Evolutionary conservation across 805 yeast genomes (phyloP), one percentile per base, ranked within the genome.

Genomic region (Zygosaccharomyces siamensis): DNA sequence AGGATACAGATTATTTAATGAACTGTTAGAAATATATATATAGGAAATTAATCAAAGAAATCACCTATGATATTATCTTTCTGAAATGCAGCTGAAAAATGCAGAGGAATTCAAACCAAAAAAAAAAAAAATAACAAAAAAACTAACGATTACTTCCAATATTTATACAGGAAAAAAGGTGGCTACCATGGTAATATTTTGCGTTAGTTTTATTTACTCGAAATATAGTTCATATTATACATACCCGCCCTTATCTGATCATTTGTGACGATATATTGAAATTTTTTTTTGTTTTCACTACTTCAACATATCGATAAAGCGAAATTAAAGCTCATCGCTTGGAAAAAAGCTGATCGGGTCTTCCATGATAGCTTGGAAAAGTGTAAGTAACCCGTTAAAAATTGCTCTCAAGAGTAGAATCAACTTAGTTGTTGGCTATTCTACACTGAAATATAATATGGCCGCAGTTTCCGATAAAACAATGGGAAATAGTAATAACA

Each of bases 401-500:
- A 11, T 18, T 16, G 20, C 12, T 11, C 28, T 14, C 7, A 30
- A 36, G 24, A 1, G 3, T 28, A 16, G 14, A 16, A 41, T 20
- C 14, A 30, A 33, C 7, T 11, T 18, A n/a, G 3, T 5, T 20
- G 7, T 24, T 18, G n/a, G 8, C 7, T 30, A 12, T 24, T 30
- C 18, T 8, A 8, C 11, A 4, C 27, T 12, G 3, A 30, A 11
- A 20, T n/a, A 14, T 30, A 20, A 12, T 8, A 48, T 48, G 51
- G 31, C 43, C 5, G 18, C 42, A 5, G 39, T 36, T 28, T 35
- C 33, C 5, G 23, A 31, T 14, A 31, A 11, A 20, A 32, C 27
- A 16, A 43, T 18, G 33, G 39, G 36, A 27, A 28, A 30, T 23
- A 38, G 38, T 48, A 43, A 32, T 47, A 43, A 32, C n/a, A 51